phyloP scores from a whole-genome alignment of 2,329 filamentous ascomycete species.

The Pseudonectria buxi region DNA sequence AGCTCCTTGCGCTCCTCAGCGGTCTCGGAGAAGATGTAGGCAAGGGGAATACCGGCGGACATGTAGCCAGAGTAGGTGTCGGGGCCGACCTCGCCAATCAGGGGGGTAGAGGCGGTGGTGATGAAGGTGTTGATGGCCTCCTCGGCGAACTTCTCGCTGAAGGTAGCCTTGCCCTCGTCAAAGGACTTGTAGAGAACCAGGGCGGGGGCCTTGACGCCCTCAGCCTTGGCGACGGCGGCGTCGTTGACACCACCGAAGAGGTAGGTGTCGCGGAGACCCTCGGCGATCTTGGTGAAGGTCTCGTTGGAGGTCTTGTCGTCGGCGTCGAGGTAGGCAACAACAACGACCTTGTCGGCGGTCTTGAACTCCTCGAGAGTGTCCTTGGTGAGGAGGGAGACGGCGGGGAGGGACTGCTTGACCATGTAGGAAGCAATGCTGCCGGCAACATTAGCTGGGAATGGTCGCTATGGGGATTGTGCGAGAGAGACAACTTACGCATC shows the following conservation, averaged over 20 bases:
- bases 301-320: conserved; percentile 81
- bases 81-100: conserved; percentile 92
- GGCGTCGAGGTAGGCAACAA: conserved; percentile 79
- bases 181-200: conserved; percentile 96
- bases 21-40: conserved; percentile 95
- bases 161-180: conserved; percentile 89
- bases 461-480: not conserved
- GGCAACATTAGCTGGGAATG: conserved; percentile 13
- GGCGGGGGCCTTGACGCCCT: conserved; percentile 79
- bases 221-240: conserved; percentile 75
- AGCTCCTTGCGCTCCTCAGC: conserved; percentile 80
- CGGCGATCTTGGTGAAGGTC: conserved; percentile 68
- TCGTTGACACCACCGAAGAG: conserved; percentile 88
- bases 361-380: conserved; percentile 93
- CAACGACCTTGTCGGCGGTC: conserved; percentile 91
- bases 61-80: conserved; percentile 97
- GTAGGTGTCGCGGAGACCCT: conserved; percentile 79
- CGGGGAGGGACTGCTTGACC: conserved; percentile 94
- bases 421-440: conserved; percentile 72
- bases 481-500: conserved; percentile 48
- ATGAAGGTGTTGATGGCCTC: conserved; percentile 77
- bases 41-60: conserved; percentile 82
- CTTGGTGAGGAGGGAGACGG: conserved; percentile 75
- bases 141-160: conserved; percentile 69
- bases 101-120: conserved; percentile 76